Base-by-base conservation (phyloP, 805 yeast species). In the Scheffersomyces lignosus region DNA sequence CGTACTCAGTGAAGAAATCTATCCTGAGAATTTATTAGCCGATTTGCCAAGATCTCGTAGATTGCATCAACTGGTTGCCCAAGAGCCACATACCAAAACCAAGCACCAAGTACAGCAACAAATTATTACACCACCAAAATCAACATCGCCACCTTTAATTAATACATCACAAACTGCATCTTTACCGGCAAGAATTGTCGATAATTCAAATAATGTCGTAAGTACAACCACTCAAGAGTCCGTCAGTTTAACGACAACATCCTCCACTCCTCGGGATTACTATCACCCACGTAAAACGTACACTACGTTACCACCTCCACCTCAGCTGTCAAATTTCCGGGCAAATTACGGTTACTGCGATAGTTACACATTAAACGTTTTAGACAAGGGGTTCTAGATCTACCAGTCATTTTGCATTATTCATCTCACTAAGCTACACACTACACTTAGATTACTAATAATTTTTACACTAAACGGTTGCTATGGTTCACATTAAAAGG, bases 381-480 rank as follows among this genome's bases (percentile, higher is more conserved):
- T 53, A 13, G 58, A 53, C 28, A 44, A 34, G 33, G 45, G 44
- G n/a, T 51, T 52, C 38, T 40, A 42, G 12, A 24, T 10, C n/a
- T 18, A 18, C 10, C 13, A n/a, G 10, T 6, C 23, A 30, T 5
- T 23, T 12, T 13, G 17, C n/a, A 24, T 20, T 13, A 12, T 15
- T 32, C 15, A 20, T 20, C 7, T 20, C 24, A 20, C 10, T 20
- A 20, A 7, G 10, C 10, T 20, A 7, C 24, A 20, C 24, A 20
- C 10, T 20, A 20, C 24, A 20, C 10, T n/a, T n/a, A n/a, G n/a
- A n/a, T n/a, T n/a, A n/a, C n/a, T n/a, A n/a, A n/a, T n/a, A n/a
- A n/a, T n/a, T n/a, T n/a, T n/a, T n/a, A n/a, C n/a, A n/a, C n/a
- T n/a, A n/a, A n/a, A n/a, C n/a, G n/a, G n/a, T n/a, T n/a, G n/a